These are phyloP conservation scores for Micromonas pusilla DNA, from an alignment of 139 green algal species.

Conservation along the genomic window DNA sequence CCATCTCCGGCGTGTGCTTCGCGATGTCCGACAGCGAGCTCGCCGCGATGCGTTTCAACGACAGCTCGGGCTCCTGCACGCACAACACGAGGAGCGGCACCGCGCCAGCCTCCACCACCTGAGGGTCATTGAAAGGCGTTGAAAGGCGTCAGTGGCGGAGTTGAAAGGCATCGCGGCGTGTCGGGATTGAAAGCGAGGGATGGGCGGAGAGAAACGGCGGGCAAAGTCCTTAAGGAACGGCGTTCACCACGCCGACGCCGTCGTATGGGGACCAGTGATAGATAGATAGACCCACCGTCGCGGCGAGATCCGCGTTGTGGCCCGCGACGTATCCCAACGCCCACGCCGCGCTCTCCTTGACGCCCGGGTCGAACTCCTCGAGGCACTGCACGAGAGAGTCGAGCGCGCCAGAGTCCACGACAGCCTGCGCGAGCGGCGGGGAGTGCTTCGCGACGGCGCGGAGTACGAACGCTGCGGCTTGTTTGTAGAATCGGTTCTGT, in stretches of 20 bases:
- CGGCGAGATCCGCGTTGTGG: constrained; percentile 71
- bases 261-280: too few species aligned
- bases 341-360: constrained; percentile 77
- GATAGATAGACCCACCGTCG: too few species aligned
- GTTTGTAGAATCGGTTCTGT: constrained; percentile 81
- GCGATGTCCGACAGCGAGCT: constrained; percentile 72
- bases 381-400: constrained; percentile 71
- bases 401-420: constrained; percentile 68
- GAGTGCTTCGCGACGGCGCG: constrained; percentile 75
- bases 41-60: constrained; percentile 73
- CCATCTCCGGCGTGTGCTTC: constrained; percentile 79
- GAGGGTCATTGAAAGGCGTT: too few species aligned
- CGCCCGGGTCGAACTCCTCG: constrained; percentile 80
- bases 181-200: too few species aligned
- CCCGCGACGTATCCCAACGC: constrained; percentile 76
- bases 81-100: constrained; percentile 78
- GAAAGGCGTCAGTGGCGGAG: too few species aligned
- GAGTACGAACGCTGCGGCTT: constrained; percentile 73
- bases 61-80: constrained; percentile 77
- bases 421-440: constrained; percentile 65
- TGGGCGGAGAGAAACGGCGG: too few species aligned
- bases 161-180: too few species aligned
- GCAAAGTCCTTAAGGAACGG: too few species aligned
- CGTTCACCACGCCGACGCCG: too few species aligned
- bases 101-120: constrained; percentile 62